Conservation (phyloP, 257 asterid species). For the Solanum commersonii region DNA sequence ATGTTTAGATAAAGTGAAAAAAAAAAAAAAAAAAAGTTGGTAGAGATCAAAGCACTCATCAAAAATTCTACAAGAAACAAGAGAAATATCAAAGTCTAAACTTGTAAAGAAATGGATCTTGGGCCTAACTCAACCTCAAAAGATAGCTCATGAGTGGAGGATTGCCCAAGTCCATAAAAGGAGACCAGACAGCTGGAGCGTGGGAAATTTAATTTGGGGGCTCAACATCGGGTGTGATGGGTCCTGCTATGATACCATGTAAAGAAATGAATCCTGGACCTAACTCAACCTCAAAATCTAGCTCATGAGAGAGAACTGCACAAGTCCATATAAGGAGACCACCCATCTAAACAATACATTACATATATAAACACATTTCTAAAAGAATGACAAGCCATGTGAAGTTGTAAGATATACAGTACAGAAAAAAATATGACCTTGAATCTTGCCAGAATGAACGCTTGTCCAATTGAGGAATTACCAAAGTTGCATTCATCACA, state of each 20-base stretch:
- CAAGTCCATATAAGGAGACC: background rate
- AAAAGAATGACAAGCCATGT: background rate
- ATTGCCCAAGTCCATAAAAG: background rate
- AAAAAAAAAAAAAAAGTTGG: background rate
- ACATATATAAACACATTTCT: background rate
- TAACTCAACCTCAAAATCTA: background rate
- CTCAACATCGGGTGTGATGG: background rate
- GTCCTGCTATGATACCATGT: background rate
- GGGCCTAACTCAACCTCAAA: background rate
- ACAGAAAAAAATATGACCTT: conserved; percentile 37
- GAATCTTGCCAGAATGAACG: conserved; percentile 94
- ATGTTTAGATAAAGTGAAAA: background rate
- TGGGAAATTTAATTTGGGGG: background rate
- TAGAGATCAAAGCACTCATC: background rate
- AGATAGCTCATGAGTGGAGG: background rate
- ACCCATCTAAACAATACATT: background rate
- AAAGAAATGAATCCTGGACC: background rate
- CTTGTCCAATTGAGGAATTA: conserved; percentile 88
- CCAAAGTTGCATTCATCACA: conserved; percentile 84
- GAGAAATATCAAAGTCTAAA: background rate
- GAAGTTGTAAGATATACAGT: background rate
- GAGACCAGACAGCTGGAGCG: background rate
- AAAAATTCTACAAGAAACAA: background rate
- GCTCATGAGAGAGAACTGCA: background rate
- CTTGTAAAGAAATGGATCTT: background rate